Evolutionary conservation across 2,329 filamentous ascomycete species (phyloP), one percentile per base, ranked within the genome.

Genomic region (Acephala macrosclerotiorum): DNA sequence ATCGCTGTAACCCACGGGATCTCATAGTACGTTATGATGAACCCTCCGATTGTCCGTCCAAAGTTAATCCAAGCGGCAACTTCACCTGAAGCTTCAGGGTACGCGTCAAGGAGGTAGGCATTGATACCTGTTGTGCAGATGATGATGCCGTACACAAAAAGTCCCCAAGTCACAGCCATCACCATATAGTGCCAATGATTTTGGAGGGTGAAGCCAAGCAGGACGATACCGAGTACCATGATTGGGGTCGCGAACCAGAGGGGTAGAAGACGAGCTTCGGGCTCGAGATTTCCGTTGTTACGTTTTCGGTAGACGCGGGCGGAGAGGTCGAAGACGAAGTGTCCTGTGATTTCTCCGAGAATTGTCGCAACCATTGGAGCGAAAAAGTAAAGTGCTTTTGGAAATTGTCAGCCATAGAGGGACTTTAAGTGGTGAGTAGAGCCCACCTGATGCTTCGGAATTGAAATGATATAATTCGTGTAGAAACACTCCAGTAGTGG

Each of bases 301-400:
- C 75, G 73, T 11, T 74, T 74, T 29, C 84, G 81, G 68, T 83
- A 84, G 26, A 77, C 73, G 11, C 73, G 76, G 9, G 83, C 82
- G 6, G 86, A 71, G 3, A 77, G 65, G 68, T 88, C 85, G 73
- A 88, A 84, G 7, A 87, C 76, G 80, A 80, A 87, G 74, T 88
- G 86, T 9, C 86, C 85, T 3, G 78, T 73, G 0, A 83, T 65
- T 76, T 87, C 85, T 29, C 85, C 86, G 16, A 63, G 36, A 20
- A 42, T 20, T 4, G 61, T 36, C 6, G 61, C 56, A 16, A 59
- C 61, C 9, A 59, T 42, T 38, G 61, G 55, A 35, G 61, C 47
- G 22, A 63, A 63, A 33, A 55, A 63, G 51, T 55, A 63, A 20
- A 64, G 51, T 16, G 49, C 61, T 64, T 2, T 42, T 16, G 42